Base-by-base conservation (phyloP, 805 yeast species). In the Lipomyces sp. region DNA sequence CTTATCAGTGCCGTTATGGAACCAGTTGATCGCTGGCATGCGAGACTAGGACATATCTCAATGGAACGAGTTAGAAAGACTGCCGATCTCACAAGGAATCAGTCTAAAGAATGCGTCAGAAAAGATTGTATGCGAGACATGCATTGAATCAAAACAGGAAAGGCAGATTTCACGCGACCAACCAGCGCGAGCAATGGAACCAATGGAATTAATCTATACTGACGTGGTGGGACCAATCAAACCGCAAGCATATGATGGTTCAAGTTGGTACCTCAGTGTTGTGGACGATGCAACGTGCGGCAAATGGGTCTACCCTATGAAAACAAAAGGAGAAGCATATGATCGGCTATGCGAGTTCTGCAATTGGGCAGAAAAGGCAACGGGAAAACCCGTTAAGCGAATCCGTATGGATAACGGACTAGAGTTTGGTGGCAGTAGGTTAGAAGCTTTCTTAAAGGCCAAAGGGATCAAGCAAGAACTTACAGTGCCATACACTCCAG, bases 11-110 rank as follows among this genome's bases (percentile, higher is more conserved):
- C 53, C 53, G 18, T 13, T 30, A 30, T 50, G 53, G 53, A 50
- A 50, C 53, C 53, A 15, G 53, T 50, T 50, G 53, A 50, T 50
- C 53, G 15, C 53, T 50, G 53, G 53, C 53, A 50, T 7, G 53
- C 53, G 53, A 50, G 53, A 50, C 10, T 50, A 30, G 53, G 53
- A 50, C 53, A 50, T 50, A 50, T 50, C 18, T 50, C 53, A 50
- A 50, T 50, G 53, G 53, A 50, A 50, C 53, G 53, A 50, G 53
- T 50, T 30, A 50, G 24, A 50, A 50, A 50, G 53, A 15, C 53
- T 13, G 53, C n/a, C n/a, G n/a, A n/a, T n/a, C n/a, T n/a, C n/a
- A n/a, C n/a, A n/a, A n/a, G n/a, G n/a, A n/a, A n/a, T n/a, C n/a
- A n/a, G n/a, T n/a, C n/a, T n/a, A n/a, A n/a, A n/a, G n/a, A n/a